Conservation (phyloP, 169 alveolate species). For the Eimeria tenella region DNA sequence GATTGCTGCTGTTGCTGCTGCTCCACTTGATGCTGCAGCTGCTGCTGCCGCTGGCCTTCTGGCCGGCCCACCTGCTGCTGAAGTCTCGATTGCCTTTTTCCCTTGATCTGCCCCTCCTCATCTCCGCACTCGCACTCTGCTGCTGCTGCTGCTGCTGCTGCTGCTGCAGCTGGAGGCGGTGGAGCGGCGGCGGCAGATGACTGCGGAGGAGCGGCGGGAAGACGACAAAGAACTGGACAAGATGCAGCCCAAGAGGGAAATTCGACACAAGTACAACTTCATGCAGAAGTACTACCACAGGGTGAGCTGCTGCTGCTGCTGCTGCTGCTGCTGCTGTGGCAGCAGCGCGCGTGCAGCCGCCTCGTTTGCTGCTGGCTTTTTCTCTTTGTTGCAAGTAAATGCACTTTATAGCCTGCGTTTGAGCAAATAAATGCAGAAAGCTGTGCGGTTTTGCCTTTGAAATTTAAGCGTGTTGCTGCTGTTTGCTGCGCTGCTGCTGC, state of each 20-base stretch:
- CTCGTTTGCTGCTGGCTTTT: too few relatives aligned
- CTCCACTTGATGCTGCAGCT: neutral
- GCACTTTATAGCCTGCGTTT: too few relatives aligned
- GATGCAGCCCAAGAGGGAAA: slow-evolving; percentile 81
- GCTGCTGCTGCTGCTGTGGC: too few relatives aligned
- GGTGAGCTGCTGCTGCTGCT: too few relatives aligned
- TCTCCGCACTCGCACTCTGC: neutral
- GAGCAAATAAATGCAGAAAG: too few relatives aligned
- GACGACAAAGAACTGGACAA: slow-evolving; percentile 84
- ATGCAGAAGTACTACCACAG: slow-evolving; percentile 92
- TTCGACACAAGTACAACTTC: slow-evolving; percentile 84
- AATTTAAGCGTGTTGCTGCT: too few relatives aligned
- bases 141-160: neutral
- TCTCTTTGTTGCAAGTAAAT: neutral
- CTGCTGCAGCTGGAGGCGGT: slow-evolving; percentile 86
- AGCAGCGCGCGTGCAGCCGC: too few relatives aligned
- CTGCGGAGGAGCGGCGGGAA: slow-evolving; percentile 84
- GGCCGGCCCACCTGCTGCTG: slow-evolving; percentile 11
- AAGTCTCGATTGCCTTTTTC: neutral
- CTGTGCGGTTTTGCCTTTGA: too few relatives aligned
- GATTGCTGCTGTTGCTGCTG: neutral
- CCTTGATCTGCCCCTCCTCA: neutral
- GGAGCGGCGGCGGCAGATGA: slow-evolving; percentile 85
- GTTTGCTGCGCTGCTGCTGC: too few relatives aligned
- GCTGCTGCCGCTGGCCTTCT: neutral